Conservation (phyloP, 495 filamentous ascomycete species). For the Pseudotulostoma volvatum region DNA sequence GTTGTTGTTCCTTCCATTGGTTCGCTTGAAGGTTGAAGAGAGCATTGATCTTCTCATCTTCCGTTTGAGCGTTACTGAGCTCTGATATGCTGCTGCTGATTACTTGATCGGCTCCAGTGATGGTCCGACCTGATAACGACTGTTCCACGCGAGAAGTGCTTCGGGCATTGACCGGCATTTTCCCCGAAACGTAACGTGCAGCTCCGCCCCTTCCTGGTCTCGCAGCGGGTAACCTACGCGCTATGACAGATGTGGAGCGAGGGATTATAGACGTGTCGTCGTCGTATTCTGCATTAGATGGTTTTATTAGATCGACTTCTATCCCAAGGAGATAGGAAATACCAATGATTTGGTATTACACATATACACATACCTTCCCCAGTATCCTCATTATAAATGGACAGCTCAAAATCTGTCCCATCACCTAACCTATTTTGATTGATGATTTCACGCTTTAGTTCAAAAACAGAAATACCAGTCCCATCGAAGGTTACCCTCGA, state of each 20-base stretch:
- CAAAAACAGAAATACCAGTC: conserved; percentile 95
- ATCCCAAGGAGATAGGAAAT: conserved; percentile 3
- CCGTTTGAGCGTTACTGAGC: conserved; percentile 58
- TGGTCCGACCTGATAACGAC: conserved; percentile 28
- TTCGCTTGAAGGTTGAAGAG: conserved; percentile 74
- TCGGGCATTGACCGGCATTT: conserved; percentile 84
- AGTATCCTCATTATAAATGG: conserved; percentile 79
- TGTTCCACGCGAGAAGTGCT: conserved; percentile 61
- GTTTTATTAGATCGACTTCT: no score
- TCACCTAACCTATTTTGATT: conserved; percentile 83
- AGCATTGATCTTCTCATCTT: conserved; percentile 80
- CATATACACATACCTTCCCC: conserved; percentile 58
- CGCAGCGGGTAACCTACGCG: conserved; percentile 66
- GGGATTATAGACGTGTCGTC: conserved; percentile 94
- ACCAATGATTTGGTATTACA: conserved; percentile 4
- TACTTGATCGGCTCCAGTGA: conserved; percentile 22
- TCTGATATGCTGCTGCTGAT: conserved; percentile 40
- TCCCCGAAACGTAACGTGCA: conserved; percentile 89
- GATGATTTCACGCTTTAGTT: conserved; percentile 97
- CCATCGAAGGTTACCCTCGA: conserved; percentile 92
- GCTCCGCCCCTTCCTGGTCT: conserved; percentile 72
- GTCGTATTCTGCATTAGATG: conserved; percentile 85
- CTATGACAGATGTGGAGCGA: conserved; percentile 83
- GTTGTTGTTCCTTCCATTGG: conserved; percentile 75
- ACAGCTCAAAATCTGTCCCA: conserved; percentile 90